Evolutionary conservation across 305 asterid genomes (phyloP), one percentile per base, ranked within the genome.

Genomic region (Fraxinus paxiana): DNA sequence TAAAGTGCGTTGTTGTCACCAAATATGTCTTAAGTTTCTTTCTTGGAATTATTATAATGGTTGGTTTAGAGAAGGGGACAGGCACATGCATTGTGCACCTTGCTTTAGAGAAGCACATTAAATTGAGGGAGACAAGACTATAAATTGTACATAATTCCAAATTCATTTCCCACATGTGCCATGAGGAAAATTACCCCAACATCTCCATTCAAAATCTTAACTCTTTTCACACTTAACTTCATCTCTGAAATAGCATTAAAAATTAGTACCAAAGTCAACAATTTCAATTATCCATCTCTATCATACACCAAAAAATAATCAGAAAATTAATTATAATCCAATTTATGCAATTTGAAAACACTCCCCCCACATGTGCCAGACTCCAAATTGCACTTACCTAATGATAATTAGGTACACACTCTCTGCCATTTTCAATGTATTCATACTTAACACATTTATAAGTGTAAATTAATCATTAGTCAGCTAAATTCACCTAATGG

Each of bases 41-140:
- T 10, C 33, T 71, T 15, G 71, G n/a, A 9, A 63, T 35, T 73
- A 9, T 24, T 7, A 6, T 2, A 65, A 65, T 12, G 54, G 26
- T 41, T 77, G 82, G 75, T 74, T 81, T 77, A 84, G 69, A 43
- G 80, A 83, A 88, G 69, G 22, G 63, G 86, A 87, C 85, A 84
- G 84, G 78, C 91, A 88, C 90, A 90, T 87, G 91, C 83, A 89
- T 84, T 77, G 43, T 76, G 70, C 76, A 54, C 75, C 83, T 41
- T 77, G 82, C 67, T 74, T 81, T 73, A 83, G 69, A 43, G 80
- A 83, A 88, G 69, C 80, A 81, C 86, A 86, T 83, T 87, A 81
- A 85, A 83, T 85, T 82, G 87, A 85, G 82, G 88, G 88, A 86
- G 89, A 85, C 90, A 84, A 84, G 75, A 77, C 88, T 81, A 86